Conservation (phyloP, 2,329 filamentous ascomycete genomes). For the Colletotrichum godetiae region DNA sequence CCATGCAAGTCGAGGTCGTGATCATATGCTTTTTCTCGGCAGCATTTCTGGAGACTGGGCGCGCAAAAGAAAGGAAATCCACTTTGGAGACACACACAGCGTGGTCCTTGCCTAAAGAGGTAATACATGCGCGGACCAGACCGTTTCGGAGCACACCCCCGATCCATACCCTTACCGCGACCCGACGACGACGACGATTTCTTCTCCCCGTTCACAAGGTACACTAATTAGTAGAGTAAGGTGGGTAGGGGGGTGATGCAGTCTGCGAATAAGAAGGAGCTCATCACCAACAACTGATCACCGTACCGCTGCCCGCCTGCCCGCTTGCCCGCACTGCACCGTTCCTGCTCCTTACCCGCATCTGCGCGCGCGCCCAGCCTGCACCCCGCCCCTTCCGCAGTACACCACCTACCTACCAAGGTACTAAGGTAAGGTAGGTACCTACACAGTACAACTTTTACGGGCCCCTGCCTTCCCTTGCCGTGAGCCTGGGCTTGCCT, state of each 20-base stretch:
- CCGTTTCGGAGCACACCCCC: conserved; percentile 26
- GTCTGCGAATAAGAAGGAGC: neutral
- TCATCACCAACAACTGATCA: neutral
- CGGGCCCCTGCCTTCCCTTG: neutral
- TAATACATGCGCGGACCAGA: conserved; percentile 28
- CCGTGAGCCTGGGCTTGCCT: neutral
- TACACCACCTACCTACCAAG: too few species aligned
- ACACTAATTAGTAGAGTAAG: too few species aligned
- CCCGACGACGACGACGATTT: neutral
- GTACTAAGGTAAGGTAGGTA: too few species aligned
- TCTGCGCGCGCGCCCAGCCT: neutral
- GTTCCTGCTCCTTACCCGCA: neutral
- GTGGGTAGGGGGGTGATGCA: too few species aligned
- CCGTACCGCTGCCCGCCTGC: neutral
- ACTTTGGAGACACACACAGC: neutral
- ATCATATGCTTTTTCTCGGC: conserved; percentile 14
- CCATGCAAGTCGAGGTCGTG: neutral
- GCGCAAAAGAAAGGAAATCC: neutral
- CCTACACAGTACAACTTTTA: too few species aligned
- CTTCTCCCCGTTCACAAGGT: too few species aligned
- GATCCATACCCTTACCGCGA: neutral
- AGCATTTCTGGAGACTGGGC: neutral
- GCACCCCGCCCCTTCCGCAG: neutral
- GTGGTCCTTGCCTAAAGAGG: conserved; percentile 24
- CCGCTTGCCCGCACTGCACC: neutral